A percentile compares a stretch with the other conserved stretches of the same genome.
Evolutionary conservation across 2,329 filamentous ascomycete genomes (phyloP).

Genomic region (Raffaelea arxii): DNA sequence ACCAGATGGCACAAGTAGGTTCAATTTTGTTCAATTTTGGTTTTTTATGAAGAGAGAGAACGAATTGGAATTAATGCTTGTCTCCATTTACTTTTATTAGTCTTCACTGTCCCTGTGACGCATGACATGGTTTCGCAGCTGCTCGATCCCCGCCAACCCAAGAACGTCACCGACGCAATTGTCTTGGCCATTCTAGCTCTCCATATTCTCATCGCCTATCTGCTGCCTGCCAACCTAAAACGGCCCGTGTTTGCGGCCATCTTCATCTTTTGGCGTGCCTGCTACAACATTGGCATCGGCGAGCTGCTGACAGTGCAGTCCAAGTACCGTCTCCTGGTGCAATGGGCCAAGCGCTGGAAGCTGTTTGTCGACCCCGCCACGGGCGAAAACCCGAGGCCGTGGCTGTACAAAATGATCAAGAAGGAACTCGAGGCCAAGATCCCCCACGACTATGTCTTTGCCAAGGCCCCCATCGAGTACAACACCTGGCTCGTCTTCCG

Average conservation of each 20-base stretch:
- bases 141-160: slow-evolving; percentile 86
- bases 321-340: slow-evolving; percentile 72
- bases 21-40: too few relatives aligned
- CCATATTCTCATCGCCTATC: slow-evolving; percentile 65
- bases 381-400: slow-evolving; percentile 74
- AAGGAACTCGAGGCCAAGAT: slow-evolving; percentile 91
- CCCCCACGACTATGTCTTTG: slow-evolving; percentile 84
- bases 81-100: too few relatives aligned
- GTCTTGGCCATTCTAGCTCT: slow-evolving; percentile 70
- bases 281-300: slow-evolving; percentile 92
- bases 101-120: slow-evolving; percentile 90
- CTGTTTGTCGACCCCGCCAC: slow-evolving; percentile 77
- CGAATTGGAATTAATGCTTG: too few relatives aligned
- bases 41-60: too few relatives aligned
- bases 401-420: slow-evolving; percentile 76
- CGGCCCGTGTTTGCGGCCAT: slow-evolving; percentile 70
- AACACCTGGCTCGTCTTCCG: slow-evolving; percentile 98
- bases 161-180: slow-evolving; percentile 78
- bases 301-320: slow-evolving; percentile 84
- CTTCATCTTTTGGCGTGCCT: slow-evolving; percentile 86
- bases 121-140: slow-evolving; percentile 99
- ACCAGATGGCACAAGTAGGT: slow-evolving; percentile 79
- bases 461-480: slow-evolving; percentile 90
- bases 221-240: slow-evolving; percentile 59
- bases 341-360: slow-evolving; percentile 76